Conservation (phyloP, 495 filamentous ascomycete species). For the Tuber calosporum region DNA sequence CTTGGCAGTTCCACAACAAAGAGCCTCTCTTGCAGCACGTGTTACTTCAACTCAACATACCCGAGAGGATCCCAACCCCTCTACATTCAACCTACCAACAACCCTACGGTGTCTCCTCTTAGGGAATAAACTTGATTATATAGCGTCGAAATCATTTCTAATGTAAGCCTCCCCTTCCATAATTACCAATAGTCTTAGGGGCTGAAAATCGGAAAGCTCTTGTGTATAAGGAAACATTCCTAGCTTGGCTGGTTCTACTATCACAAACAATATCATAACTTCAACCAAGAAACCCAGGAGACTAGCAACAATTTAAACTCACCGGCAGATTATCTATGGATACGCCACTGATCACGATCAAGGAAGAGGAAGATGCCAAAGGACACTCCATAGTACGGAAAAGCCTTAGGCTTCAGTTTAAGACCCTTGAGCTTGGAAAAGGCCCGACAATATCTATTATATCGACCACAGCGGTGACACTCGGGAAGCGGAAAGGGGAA, state of each 20-base stretch:
- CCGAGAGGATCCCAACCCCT: neutral
- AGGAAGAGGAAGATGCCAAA: neutral
- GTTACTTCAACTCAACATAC: neutral
- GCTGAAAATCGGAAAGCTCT: neutral
- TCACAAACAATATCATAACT: neutral
- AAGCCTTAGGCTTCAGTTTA: neutral
- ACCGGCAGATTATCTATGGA: neutral
- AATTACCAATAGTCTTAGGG: neutral
- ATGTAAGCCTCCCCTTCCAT: neutral
- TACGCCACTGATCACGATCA: neutral
- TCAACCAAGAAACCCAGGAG: neutral
- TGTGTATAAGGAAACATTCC: neutral
- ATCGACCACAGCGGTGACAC: neutral
- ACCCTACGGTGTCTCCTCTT: too few relatives aligned
- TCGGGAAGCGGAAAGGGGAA: neutral
- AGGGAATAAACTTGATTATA: too few relatives aligned
- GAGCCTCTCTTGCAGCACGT: neutral
- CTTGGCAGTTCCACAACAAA: neutral
- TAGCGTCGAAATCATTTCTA: neutral
- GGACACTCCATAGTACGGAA: neutral
- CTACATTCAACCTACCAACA: neutral
- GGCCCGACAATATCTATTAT: neutral
- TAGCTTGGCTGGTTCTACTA: neutral
- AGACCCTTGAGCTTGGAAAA: neutral
- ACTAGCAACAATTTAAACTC: neutral